phyloP scores from a whole-genome alignment of 371 early-diverging fungal genomes.

The Massospora cicadina region DNA sequence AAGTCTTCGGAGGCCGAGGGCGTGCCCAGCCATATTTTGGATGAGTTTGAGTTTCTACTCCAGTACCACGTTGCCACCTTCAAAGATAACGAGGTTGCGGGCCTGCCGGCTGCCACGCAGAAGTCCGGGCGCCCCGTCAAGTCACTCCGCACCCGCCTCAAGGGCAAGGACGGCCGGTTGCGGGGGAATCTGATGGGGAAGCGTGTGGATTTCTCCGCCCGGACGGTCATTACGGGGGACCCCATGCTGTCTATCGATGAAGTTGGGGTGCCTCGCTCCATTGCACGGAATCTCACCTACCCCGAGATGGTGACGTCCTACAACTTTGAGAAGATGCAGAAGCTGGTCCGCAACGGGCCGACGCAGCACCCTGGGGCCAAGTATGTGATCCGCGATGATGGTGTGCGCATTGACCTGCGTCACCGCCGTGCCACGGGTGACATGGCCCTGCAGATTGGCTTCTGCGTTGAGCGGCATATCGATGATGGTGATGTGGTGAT shows the following conservation, averaged over 20 bases:
- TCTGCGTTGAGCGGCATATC: constrained; percentile 95
- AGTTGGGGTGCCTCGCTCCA: constrained; percentile 97
- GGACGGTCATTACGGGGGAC: constrained; percentile 99
- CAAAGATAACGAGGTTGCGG: constrained; percentile 98
- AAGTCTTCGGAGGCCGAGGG: constrained; percentile 88
- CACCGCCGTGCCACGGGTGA: constrained; percentile 80
- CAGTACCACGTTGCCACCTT: constrained; percentile 98
- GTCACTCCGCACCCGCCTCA: constrained; percentile 92
- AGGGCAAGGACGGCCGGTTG: constrained; percentile 99
- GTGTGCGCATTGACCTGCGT: constrained; percentile 91
- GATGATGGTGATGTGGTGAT: constrained; percentile 94
- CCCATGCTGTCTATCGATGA: constrained; percentile 95
- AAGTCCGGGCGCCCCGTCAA: constrained; percentile 96
- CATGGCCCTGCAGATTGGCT: constrained; percentile 82
- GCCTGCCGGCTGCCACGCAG: constrained; percentile 92
- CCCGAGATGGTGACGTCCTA: constrained; percentile 98
- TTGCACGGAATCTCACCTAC: constrained; percentile 96
- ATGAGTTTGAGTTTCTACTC: constrained; percentile 87
- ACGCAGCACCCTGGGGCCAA: constrained; percentile 98
- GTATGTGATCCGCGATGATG: constrained; percentile 94
- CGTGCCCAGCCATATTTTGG: constrained; percentile 86
- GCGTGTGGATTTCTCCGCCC: constrained; percentile 99
- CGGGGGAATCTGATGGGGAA: constrained; percentile 99
- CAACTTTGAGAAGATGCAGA: constrained; percentile 84
- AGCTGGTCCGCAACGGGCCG: constrained; percentile 91